Evolutionary conservation across 2,329 filamentous ascomycete genomes (phyloP), one percentile per base, ranked within the genome.

Genomic region (Colletotrichum musae): DNA sequence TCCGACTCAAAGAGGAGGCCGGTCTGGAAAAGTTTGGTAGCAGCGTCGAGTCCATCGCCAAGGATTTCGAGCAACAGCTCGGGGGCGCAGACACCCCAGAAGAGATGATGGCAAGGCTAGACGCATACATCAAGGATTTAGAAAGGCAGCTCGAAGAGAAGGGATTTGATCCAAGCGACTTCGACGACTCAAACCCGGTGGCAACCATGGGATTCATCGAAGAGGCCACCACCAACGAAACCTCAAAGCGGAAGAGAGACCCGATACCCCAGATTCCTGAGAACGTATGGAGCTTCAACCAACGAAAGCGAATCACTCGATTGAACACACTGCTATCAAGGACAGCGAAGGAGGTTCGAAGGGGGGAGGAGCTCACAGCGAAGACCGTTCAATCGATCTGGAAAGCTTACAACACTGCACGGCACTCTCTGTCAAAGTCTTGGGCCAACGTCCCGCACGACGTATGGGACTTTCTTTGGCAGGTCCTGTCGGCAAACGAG

Each of bases 391-490:
- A 76, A 28, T 76, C 78, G 1, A 78, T 83, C 5, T 90, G 87
- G 83, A 85, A 83, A 70, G 79, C 80, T 12, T 90, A 90, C 73
- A 81, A 83, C 54, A 78, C 80, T 0, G 84, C 85, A 3, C 80
- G 86, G 12, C 77, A 78, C 15, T 75, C 79, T 6, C 78, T 90
- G 50, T 78, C 83, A 1, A 79, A 79, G 21, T 77, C 80, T 10
- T 86, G 89, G 80, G 77, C 83, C 43, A 83, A 84, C 36, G 84
- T 94, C n/a, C 87, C 92, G 0, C 75, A 83, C 10, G 83, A 87
- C 16, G 84, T 88, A 5, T 92, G 92, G 88, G 80, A 87, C n/a
- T 77, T 89, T 2, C 78, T 95, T 9, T 95, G 92, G 92, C 81
- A 85, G 36, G 79, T 88, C 2, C 81, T 91, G 51, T 88, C 89